phyloP scores from a whole-genome alignment of 2,329 filamentous ascomycete genomes.

The Colletotrichum sansevieriae region DNA sequence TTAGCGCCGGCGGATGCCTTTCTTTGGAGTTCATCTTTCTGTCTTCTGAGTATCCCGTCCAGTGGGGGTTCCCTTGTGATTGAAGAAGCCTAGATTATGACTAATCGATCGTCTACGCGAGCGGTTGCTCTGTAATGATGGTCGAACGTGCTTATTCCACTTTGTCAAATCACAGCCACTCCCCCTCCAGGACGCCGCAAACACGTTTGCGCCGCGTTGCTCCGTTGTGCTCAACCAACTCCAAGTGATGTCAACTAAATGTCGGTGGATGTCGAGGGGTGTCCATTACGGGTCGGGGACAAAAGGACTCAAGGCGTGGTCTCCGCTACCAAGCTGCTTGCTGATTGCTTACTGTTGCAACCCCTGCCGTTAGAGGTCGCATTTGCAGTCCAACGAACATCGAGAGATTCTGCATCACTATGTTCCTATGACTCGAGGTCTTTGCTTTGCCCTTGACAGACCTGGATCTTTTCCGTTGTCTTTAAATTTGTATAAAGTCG shows the following conservation, averaged over 20 bases:
- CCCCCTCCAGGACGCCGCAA: background rate
- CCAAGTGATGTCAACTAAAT: too few relatives aligned
- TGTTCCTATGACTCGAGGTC: too few relatives aligned
- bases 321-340: background rate
- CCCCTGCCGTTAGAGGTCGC: background rate
- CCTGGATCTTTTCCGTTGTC: too few relatives aligned
- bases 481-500: background rate
- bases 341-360: background rate
- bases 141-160: background rate
- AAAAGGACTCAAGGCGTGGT: background rate
- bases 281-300: background rate
- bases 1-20: background rate
- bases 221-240: background rate
- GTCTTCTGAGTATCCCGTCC: too few relatives aligned
- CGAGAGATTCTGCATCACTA: background rate
- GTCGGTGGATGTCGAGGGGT: too few relatives aligned
- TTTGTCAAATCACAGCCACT: background rate
- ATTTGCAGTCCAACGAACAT: conserved; percentile 1
- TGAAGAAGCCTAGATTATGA: background rate
- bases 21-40: too few relatives aligned
- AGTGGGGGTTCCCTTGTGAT: too few relatives aligned
- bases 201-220: conserved; percentile 14
- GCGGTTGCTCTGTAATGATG: conserved; percentile 10
- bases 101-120: background rate
- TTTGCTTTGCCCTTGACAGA: background rate